phyloP scores from a whole-genome alignment of 352 stramenopile genomes.

The Phytophthora quininea region DNA sequence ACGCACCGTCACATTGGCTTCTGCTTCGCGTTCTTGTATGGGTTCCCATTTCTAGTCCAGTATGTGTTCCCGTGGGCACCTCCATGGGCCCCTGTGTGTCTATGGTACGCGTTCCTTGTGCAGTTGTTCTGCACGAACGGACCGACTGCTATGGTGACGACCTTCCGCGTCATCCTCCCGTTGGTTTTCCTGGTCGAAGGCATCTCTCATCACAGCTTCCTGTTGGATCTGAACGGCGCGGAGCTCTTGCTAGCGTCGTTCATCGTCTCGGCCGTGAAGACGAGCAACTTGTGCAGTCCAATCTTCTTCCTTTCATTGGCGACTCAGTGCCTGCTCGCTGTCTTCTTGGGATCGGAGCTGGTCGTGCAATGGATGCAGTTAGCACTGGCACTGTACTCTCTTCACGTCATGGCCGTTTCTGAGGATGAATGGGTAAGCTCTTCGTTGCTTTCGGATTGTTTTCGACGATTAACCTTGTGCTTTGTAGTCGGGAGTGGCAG shows the following conservation, averaged over 20 bases:
- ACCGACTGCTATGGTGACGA: slow-evolving; percentile 84
- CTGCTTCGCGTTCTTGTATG: slow-evolving; percentile 89
- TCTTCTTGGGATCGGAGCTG: slow-evolving; percentile 83
- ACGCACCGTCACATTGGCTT: slow-evolving; percentile 88
- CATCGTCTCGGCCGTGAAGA: slow-evolving; percentile 88
- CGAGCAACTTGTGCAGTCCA: slow-evolving; percentile 80
- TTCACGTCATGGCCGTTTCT: slow-evolving; percentile 74
- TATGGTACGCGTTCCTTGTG: slow-evolving; percentile 91
- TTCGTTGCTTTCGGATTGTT: slow-evolving; percentile 5
- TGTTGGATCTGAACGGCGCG: slow-evolving; percentile 89
- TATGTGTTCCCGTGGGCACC: slow-evolving; percentile 90
- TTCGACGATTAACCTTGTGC: neutral
- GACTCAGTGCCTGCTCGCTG: slow-evolving; percentile 79
- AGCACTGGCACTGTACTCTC: slow-evolving; percentile 80
- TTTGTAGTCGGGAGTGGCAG: slow-evolving; percentile 52
- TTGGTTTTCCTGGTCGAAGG: slow-evolving; percentile 88
- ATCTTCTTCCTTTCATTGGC: slow-evolving; percentile 87
- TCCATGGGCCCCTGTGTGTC: slow-evolving; percentile 86
- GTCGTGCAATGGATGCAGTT: slow-evolving; percentile 88
- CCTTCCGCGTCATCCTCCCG: slow-evolving; percentile 83
- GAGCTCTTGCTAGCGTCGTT: slow-evolving; percentile 85
- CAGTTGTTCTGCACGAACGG: slow-evolving; percentile 89
- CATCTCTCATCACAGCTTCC: slow-evolving; percentile 89
- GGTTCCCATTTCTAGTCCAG: slow-evolving; percentile 86
- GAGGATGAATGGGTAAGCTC: slow-evolving; percentile 82